Conservation (phyloP, 768 basidiomycete genomes). For the Naematelia encephala region DNA sequence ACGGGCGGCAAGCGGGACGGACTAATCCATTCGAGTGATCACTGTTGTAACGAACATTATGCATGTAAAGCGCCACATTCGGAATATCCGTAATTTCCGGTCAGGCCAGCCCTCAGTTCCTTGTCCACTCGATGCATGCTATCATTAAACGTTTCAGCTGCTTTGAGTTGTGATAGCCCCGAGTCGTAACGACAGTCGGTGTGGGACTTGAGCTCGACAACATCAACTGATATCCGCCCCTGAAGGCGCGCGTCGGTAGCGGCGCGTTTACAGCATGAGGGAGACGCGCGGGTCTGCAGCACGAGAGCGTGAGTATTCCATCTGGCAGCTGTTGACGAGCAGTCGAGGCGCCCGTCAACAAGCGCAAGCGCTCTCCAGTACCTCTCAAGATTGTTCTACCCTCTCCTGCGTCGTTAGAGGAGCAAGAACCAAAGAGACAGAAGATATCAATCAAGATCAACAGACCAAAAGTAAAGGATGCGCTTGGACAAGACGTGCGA, state of each 20-base stretch:
- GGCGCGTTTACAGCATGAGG: constrained; percentile 5
- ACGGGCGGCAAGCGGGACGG: constrained; percentile 43
- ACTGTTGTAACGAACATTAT: neutral
- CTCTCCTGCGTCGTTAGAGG: neutral
- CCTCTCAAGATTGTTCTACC: constrained; percentile 5
- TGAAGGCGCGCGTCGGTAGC: neutral
- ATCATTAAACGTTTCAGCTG: neutral
- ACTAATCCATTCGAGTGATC: constrained; percentile 49
- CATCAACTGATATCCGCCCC: neutral
- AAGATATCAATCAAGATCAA: constrained; percentile 8
- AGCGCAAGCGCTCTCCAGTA: constrained; percentile 17
- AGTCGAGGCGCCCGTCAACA: constrained; percentile 12
- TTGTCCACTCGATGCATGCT: neutral
- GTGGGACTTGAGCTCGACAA: neutral
- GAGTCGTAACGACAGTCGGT: neutral
- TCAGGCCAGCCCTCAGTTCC: neutral
- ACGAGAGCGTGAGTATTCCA: constrained; percentile 3
- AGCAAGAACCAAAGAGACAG: constrained; percentile 10
- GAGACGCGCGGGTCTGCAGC: constrained; percentile 15
- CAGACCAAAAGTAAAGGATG: neutral
- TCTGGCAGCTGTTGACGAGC: neutral
- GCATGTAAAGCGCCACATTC: neutral
- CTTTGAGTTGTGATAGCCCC: neutral
- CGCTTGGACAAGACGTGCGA: constrained; percentile 14
- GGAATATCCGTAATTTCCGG: neutral